Conservation (phyloP, 176 grass and related monocot species). For the Avena insularis region DNA sequence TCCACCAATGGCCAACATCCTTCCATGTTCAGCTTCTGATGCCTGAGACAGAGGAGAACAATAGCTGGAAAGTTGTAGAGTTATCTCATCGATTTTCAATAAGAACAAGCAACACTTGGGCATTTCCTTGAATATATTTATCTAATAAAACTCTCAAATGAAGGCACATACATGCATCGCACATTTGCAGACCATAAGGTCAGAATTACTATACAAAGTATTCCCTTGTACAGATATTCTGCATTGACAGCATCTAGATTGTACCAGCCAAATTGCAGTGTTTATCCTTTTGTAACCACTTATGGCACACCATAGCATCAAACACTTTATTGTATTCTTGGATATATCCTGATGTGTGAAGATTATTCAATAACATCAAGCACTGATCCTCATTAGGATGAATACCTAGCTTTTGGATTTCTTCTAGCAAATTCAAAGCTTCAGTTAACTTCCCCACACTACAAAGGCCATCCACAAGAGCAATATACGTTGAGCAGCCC, state of each 20-base stretch:
- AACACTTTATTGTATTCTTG: conserved; percentile 56
- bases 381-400: conserved; percentile 44
- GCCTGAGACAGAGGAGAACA: conserved; percentile 24
- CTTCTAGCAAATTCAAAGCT: conserved; percentile 54
- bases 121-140: not conserved
- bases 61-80: not conserved
- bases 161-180: no score
- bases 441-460: conserved; percentile 43
- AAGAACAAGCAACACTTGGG: not conserved
- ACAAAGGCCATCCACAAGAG: conserved; percentile 53
- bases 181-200: conserved; percentile 1
- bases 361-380: conserved; percentile 39
- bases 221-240: conserved; percentile 29
- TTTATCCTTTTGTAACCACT: conserved; percentile 54
- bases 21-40: conserved; percentile 9
- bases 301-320: conserved; percentile 50
- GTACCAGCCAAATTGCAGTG: conserved; percentile 28
- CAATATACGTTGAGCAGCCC: conserved; percentile 29
- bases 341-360: conserved; percentile 45
- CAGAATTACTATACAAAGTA: not conserved
- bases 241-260: conserved; percentile 35
- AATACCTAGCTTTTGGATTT: conserved; percentile 56
- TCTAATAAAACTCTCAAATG: no score
- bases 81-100: conserved; percentile 25
- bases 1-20: not conserved